Base-by-base conservation (phyloP, 768 basidiomycete genomes). In the Filobasidium floriforme region DNA sequence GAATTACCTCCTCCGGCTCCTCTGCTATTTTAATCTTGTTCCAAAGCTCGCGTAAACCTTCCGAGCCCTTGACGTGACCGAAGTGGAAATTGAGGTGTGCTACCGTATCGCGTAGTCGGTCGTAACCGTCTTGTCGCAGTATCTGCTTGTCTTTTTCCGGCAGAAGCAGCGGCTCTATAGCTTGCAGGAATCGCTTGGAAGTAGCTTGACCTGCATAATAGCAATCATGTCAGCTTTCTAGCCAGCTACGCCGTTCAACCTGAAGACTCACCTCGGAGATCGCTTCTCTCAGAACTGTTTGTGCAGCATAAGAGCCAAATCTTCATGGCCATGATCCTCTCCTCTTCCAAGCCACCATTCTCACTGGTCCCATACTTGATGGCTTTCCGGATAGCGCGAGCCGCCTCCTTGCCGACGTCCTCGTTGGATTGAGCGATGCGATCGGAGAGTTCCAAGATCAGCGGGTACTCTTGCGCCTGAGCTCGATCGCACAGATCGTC, bases 301-400 rank as follows among this genome's bases (percentile, higher is more conserved):
- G 86, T 85, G 43, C 93, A 83, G 87, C 93, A 88, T 71, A 93
- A 87, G 1, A 90, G 87, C 92, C 91, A 93, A 7, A 96, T 70
- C 57, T 69, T 68, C n/a, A 68, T 72, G 37, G 71, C 74, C 44
- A 68, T 55, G 26, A 69, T 54, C 29, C 71, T 60, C 32, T 67
- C 73, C 18, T 68, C 51, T 62, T 73, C 69, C 54, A 32, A 32
- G 5, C 29, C 22, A 7, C 24, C 29, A 32, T 22, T 6, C 49
- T 68, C 67, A 29, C 54, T 29, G 9, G 46, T 2, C 14, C 72
- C 76, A 52, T 73, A 61, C 86, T 92, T 92, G 83, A 96, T 90
- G 76, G 91, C 90, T 51, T 87, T 84, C 59, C 91, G 81, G 52
- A 93, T 81, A 0, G 91, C 89, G 62, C 86, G 85, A 7, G 88